A percentile compares a stretch with the other conserved stretches of the same genome.
phyloP scores from a whole-genome alignment of 1,139 yeast genomes.

The Yamadazyma spencermartinsiae region DNA sequence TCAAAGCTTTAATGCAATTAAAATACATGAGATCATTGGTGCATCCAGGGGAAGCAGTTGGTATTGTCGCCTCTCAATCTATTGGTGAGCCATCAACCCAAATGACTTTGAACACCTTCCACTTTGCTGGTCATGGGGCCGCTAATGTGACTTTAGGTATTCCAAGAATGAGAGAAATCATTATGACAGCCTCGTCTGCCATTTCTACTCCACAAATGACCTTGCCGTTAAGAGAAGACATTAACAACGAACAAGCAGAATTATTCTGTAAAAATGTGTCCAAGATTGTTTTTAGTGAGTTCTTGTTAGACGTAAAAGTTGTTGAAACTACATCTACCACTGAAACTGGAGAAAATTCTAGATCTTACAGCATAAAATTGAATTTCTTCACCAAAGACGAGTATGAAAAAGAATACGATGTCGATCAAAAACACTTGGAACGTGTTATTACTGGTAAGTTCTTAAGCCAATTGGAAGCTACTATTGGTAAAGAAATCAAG shows the following conservation, averaged over 20 bases:
- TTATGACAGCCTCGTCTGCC: constrained; percentile 95
- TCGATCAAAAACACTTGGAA: constrained; percentile 77
- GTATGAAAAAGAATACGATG: constrained; percentile 86
- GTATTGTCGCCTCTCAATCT: constrained; percentile 97
- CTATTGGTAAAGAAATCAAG: constrained; percentile 77
- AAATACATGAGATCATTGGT: constrained; percentile 95
- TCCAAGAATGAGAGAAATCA: constrained; percentile 99
- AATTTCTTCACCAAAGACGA: constrained; percentile 75
- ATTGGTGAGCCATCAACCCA: constrained; percentile 99
- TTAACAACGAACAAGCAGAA: constrained; percentile 84
- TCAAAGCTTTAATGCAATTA: constrained; percentile 95
- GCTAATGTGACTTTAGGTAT: constrained; percentile 99
- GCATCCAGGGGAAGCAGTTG: constrained; percentile 97
- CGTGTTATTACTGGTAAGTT: constrained; percentile 63
- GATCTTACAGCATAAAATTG: constrained; percentile 75
- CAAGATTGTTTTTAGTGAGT: constrained; percentile 81
- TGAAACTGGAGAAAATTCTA: constrained; percentile 52
- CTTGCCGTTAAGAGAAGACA: constrained; percentile 76
- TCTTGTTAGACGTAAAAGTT: constrained; percentile 81
- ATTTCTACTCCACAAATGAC: constrained; percentile 99
- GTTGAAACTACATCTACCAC: constrained; percentile 78
- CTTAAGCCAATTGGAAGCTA: constrained; percentile 67
- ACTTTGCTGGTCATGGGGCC: constrained; percentile 99
- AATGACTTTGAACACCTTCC: constrained; percentile 99
- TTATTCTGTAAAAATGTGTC: constrained; percentile 91